Evolutionary conservation across 805 yeast genomes (phyloP).

Genomic region (Spathaspora sp.): DNA sequence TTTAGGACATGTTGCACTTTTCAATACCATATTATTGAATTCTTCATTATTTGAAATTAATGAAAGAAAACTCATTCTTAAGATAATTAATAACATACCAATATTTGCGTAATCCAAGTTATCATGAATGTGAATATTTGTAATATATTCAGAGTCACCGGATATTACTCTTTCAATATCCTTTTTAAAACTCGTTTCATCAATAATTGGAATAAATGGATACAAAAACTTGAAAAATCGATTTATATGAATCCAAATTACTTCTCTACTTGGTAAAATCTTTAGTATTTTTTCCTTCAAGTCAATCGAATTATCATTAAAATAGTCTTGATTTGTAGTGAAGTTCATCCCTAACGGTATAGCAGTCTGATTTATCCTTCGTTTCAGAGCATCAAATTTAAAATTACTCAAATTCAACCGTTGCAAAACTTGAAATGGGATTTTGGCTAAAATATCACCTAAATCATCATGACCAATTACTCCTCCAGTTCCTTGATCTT

Average conservation of each 20-base stretch:
- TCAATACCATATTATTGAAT: conserved; percentile 19
- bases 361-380: conserved; percentile 23
- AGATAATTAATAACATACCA: conserved; percentile 36
- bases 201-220: conserved; percentile 46
- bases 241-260: conserved; percentile 37
- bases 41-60: conserved; percentile 27
- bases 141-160: conserved; percentile 18
- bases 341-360: conserved; percentile 30
- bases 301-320: conserved; percentile 26
- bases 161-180: conserved; percentile 31
- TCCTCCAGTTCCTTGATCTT: neutral
- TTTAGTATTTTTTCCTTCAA: conserved; percentile 32
- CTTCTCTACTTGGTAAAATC: conserved; percentile 33
- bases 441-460: conserved; percentile 10
- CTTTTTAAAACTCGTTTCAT: conserved; percentile 29
- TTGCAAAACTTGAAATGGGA: conserved; percentile 5
- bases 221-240: conserved; percentile 41
- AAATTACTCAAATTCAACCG: conserved; percentile 1
- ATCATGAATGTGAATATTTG: conserved; percentile 25
- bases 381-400: conserved; percentile 7
- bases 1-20: conserved; percentile 4
- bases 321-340: conserved; percentile 23
- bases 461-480: conserved; percentile 21
- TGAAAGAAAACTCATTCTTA: conserved; percentile 41
- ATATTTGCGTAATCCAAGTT: conserved; percentile 37